Evolutionary conservation across 495 filamentous ascomycete genomes (phyloP).

Genomic region (Tuber aestivum): DNA sequence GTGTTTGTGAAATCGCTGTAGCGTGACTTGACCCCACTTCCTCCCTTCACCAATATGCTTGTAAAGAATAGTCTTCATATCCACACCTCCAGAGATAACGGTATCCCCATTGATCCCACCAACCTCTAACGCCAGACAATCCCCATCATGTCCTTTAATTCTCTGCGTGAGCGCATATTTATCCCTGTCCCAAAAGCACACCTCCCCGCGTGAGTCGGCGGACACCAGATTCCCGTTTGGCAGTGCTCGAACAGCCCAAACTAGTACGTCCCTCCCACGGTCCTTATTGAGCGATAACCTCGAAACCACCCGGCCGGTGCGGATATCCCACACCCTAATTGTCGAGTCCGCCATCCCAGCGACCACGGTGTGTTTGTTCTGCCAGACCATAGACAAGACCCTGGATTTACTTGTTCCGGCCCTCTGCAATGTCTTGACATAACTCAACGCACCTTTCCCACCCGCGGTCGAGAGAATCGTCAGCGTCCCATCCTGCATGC

Average conservation of each 20-base stretch:
- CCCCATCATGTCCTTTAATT: conserved; percentile 78
- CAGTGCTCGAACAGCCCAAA: conserved; percentile 87
- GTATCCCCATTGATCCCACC: conserved; percentile 68
- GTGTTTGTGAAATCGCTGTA: conserved; percentile 76
- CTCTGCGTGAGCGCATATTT: conserved; percentile 81
- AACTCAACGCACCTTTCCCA: conserved; percentile 32
- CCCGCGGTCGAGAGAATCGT: conserved; percentile 70
- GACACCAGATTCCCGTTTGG: conserved; percentile 85
- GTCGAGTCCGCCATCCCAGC: conserved; percentile 90
- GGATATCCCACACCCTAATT: conserved; percentile 81
- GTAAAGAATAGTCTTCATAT: conserved; percentile 77
- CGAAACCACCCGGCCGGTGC: conserved; percentile 64
- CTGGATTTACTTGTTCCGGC: conserved; percentile 74
- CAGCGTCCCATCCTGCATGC: conserved; percentile 86
- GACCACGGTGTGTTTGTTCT: conserved; percentile 71
- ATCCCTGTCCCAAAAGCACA: conserved; percentile 89
- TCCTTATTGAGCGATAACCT: conserved; percentile 81
- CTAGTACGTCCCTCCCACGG: conserved; percentile 75
- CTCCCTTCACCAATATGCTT: conserved; percentile 49
- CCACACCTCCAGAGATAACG: conserved; percentile 87
- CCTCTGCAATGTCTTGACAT: conserved; percentile 51
- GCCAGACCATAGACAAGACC: conserved; percentile 82
- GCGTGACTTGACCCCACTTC: conserved; percentile 78
- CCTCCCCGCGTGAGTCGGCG: conserved; percentile 86
- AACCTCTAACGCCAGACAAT: conserved; percentile 75